Conservation (phyloP, 495 filamentous ascomycete species). For the Coniosporium apollinis region DNA sequence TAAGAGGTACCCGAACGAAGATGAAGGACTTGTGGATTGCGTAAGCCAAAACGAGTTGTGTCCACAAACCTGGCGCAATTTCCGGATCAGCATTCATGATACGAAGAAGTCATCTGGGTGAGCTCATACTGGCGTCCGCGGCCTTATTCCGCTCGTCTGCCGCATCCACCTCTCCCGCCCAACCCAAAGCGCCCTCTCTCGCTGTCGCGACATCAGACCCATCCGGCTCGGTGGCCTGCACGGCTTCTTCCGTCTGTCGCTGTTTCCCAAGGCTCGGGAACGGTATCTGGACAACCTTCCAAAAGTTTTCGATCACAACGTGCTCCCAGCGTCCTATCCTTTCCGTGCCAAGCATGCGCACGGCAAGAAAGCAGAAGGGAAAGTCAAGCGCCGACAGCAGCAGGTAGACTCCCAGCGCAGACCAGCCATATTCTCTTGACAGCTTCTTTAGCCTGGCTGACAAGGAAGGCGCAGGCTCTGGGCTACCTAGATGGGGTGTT, state of each 20-base stretch:
- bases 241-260: constrained; percentile 6
- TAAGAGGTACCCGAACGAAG: constrained; percentile 78
- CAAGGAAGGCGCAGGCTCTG: constrained; percentile 30
- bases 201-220: constrained; percentile 6
- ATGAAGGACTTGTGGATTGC: constrained; percentile 98
- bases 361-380: constrained; percentile 83
- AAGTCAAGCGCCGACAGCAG: constrained; percentile 73
- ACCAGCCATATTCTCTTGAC: constrained; percentile 89
- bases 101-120: background rate
- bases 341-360: constrained; percentile 68
- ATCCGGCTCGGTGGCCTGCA: background rate
- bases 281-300: constrained; percentile 32
- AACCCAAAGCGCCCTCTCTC: constrained; percentile 7
- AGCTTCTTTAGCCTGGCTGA: constrained; percentile 60
- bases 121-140: constrained; percentile 33
- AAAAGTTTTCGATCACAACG: constrained; percentile 19
- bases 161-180: constrained; percentile 18
- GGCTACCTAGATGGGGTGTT: constrained; percentile 18
- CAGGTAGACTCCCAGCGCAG: constrained; percentile 82
- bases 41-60: constrained; percentile 85
- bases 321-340: constrained; percentile 52
- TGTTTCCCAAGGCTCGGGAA: constrained; percentile 18
- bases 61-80: constrained; percentile 46
- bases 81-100: constrained; percentile 2
- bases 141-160: constrained; percentile 23